phyloP scores from a whole-genome alignment of 345 rosid genomes.

The Iberis pinnata region DNA sequence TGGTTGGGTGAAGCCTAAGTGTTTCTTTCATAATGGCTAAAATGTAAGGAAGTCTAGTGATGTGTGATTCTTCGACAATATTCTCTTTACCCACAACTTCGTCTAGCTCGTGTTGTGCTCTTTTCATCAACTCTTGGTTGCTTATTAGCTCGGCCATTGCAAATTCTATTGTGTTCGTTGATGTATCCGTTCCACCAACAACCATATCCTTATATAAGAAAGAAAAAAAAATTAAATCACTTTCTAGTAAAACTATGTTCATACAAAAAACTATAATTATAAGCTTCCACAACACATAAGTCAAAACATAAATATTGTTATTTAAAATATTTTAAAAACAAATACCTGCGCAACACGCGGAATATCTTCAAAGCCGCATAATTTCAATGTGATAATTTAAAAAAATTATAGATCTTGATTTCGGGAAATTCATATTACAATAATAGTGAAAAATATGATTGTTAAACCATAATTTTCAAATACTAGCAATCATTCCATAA shows the following conservation, averaged over 20 bases:
- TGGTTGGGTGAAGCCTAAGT: constrained; percentile 26
- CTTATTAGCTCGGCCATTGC: constrained; percentile 28
- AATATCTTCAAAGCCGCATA: too few relatives aligned
- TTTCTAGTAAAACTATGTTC: neutral
- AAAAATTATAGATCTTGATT: too few relatives aligned
- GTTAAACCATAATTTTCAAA: too few relatives aligned
- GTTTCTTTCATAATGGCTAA: constrained; percentile 27
- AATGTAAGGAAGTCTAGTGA: constrained; percentile 24
- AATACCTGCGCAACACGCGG: too few relatives aligned
- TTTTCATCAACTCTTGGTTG: constrained; percentile 12
- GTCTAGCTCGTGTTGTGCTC: constrained; percentile 23
- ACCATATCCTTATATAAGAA: constrained; percentile 22
- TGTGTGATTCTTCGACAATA: constrained; percentile 28
- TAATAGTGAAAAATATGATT: too few relatives aligned
- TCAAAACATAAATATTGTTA: too few relatives aligned
- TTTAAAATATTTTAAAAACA: too few relatives aligned
- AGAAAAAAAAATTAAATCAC: neutral
- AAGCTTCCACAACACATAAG: too few relatives aligned
- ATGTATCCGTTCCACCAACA: constrained; percentile 29
- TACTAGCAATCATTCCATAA: too few relatives aligned
- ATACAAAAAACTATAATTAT: too few relatives aligned
- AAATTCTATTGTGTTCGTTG: constrained; percentile 22
- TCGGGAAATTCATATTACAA: too few relatives aligned
- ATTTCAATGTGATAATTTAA: too few relatives aligned
- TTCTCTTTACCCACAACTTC: constrained; percentile 19